Percentiles rank a stretch among this genome's conserved stretches.
phyloP scores from a whole-genome alignment of 2,329 filamentous ascomycete genomes.

The Triangularia verruculosa region DNA sequence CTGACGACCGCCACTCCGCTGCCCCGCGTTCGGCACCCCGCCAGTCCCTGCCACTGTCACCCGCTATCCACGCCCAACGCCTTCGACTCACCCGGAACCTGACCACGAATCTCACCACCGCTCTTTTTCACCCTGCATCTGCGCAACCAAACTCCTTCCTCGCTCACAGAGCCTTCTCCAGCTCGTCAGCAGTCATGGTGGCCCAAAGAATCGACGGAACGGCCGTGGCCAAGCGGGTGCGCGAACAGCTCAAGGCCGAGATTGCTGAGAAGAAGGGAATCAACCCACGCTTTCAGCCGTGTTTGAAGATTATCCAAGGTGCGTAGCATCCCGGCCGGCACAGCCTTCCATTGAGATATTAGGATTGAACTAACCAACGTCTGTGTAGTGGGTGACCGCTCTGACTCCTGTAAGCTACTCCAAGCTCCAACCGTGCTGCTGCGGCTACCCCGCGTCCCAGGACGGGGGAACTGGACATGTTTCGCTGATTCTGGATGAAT shows the following conservation, averaged over 20 bases:
- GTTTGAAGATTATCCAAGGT: conserved; percentile 94
- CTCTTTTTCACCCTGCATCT: conserved; percentile 14
- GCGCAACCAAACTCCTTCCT: conserved; percentile 13
- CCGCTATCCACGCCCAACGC: conserved; percentile 1
- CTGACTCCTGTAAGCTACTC: conserved; percentile 74
- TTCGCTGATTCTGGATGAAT: conserved; percentile 17
- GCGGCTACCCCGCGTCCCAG: conserved; percentile 19
- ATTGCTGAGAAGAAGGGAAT: conserved; percentile 76
- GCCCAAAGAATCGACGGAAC: conserved; percentile 94
- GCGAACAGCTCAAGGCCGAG: conserved; percentile 74
- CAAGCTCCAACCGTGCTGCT: conserved; percentile 21
- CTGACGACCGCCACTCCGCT: conserved; percentile 17
- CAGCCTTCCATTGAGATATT: background rate
- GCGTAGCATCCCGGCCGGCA: conserved; percentile 32
- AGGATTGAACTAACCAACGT: conserved; percentile 12
- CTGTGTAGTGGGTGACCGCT: conserved; percentile 78
- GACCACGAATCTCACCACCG: conserved; percentile 13
- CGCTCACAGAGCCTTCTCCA: conserved; percentile 38
- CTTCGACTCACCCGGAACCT: background rate
- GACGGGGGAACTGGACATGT: conserved; percentile 20
- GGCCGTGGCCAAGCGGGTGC: conserved; percentile 87
- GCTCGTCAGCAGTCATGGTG: conserved; percentile 62
- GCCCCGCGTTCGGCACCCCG: conserved; percentile 23
- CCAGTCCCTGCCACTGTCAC: conserved; percentile 16
- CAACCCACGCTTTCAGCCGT: conserved; percentile 86